A percentile compares a stretch with the other conserved stretches of the same genome.
Conservation (phyloP, 1,284 basidiomycete species). For the Agaricales sp. region DNA sequence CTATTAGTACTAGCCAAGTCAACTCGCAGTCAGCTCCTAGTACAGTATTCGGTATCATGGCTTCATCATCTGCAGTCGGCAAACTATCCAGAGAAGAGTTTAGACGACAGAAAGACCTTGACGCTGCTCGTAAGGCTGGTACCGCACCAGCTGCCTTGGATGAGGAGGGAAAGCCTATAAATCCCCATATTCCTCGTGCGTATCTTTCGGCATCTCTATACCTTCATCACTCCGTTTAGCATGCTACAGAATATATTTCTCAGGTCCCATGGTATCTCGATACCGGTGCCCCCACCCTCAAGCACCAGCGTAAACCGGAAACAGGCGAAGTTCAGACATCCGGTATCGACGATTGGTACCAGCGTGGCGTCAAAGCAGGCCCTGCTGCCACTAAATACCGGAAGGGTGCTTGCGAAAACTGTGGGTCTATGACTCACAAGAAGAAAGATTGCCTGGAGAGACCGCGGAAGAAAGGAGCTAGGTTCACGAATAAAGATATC, state of each 20-base stretch:
- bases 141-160: conserved; percentile 93
- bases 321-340: conserved; percentile 47
- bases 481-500: conserved; percentile 86
- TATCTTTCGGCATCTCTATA: conserved; percentile 9
- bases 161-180: conserved; percentile 91
- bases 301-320: conserved; percentile 82
- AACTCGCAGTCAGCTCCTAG: background rate
- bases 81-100: conserved; percentile 93
- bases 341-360: conserved; percentile 88
- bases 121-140: conserved; percentile 94
- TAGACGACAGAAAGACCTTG: conserved; percentile 89
- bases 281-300: conserved; percentile 83
- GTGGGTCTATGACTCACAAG: conserved; percentile 93
- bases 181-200: conserved; percentile 95
- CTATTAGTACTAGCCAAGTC: background rate
- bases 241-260: conserved; percentile 70
- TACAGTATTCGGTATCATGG: conserved; percentile 1
- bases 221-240: background rate
- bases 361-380: conserved; percentile 78
- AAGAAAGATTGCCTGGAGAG: conserved; percentile 90
- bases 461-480: conserved; percentile 93
- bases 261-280: conserved; percentile 99
- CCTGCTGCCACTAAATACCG: conserved; percentile 93
- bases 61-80: conserved; percentile 35
- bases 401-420: conserved; percentile 98